Base-by-base conservation (phyloP, 495 filamentous ascomycete species). In the Hypoxylon lienhwacheense region DNA sequence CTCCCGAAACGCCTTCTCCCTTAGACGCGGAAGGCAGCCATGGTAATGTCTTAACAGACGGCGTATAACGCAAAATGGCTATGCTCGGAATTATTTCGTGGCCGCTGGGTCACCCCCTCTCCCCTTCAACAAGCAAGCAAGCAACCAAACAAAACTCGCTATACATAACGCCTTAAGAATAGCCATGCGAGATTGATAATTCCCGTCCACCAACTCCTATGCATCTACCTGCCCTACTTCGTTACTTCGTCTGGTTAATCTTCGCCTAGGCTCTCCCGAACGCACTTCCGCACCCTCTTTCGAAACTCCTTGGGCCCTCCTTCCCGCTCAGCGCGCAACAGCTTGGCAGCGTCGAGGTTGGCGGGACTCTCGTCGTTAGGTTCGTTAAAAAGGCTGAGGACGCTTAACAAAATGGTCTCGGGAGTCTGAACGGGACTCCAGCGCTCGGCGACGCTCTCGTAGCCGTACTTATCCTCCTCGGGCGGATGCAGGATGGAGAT, bases 341-440 rank as follows among this genome's bases (percentile, higher is more conserved):
- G 61, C 35, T 85, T 76, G 7, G 90, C 92, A 1, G 93, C 93
- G 66, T 98, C 93, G 6, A 97, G 81, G 65, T 98, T 97, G 1
- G 93, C 93, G 0, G 95, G 90, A 61, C 87, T 91, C 80, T 97
- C 93, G 56, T 93, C 89, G 66, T 97, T 98, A 21, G 95, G 93
- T 58, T 86, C 87, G 40, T 86, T 85, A 34, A 98, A 86, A 81
- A 98, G 86, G 57, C 88, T 92, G 64, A 98, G 95, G 10, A 96
- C 90, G 47, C 87, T 91, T 6, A 98, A 67, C 10, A 98, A 75
- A 46, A 98, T 97, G 2, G 90, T 92, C 73, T 97, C 95, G 35
- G 95, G 95, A 1, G 88, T 92, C 70, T 97, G 93, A 1, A 97
- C 93, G n/a, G 93, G 93, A 16, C 82, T 89, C 93, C 93, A 98